A percentile compares a stretch with the other conserved stretches of the same genome.
These are phyloP conservation scores for Toxoplasma gondii DNA, from an alignment of 169 alveolate genomes.

Conservation along the genomic window DNA sequence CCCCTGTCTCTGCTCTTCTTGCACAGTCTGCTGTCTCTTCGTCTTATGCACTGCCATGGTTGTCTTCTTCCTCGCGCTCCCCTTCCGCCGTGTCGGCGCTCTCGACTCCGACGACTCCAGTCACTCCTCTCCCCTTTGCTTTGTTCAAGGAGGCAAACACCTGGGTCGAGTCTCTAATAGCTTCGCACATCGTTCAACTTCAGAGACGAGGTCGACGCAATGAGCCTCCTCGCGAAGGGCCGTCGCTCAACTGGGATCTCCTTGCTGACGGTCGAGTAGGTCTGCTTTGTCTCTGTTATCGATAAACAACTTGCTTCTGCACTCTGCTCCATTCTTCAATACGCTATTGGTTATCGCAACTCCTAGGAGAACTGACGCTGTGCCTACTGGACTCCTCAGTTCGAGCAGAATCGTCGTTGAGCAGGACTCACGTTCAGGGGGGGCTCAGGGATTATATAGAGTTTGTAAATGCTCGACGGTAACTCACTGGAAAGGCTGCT, in stretches of 20 bases:
- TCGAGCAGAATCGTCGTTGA: too few relatives aligned
- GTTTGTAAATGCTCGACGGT: too few relatives aligned
- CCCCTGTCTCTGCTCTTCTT: neutral
- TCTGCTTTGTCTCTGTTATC: too few relatives aligned
- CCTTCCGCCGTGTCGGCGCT: neutral
- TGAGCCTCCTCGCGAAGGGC: slow-evolving; percentile 8
- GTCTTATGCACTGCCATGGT: neutral
- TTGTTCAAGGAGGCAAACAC: slow-evolving; percentile 11
- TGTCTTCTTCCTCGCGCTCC: neutral
- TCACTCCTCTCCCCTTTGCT: neutral
- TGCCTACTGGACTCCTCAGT: too few relatives aligned
- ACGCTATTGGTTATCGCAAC: too few relatives aligned
- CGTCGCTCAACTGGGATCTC: slow-evolving; percentile 9
- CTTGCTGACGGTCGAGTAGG: slow-evolving; percentile 27
- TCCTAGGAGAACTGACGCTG: too few relatives aligned
- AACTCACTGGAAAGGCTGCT: too few relatives aligned
- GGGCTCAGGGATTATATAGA: too few relatives aligned
- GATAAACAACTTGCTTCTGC: neutral
- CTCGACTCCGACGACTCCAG: neutral
- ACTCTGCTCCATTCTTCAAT: neutral
- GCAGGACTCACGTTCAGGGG: too few relatives aligned
- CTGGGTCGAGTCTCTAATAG: neutral
- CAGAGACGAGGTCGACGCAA: neutral
- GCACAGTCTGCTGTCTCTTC: neutral
- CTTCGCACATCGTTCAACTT: neutral